Percentiles rank a stretch among this genome's conserved stretches.
These are phyloP conservation scores for Agapanthus africanus DNA, from an alignment of 106 monocot species.

Conservation along the genomic window DNA sequence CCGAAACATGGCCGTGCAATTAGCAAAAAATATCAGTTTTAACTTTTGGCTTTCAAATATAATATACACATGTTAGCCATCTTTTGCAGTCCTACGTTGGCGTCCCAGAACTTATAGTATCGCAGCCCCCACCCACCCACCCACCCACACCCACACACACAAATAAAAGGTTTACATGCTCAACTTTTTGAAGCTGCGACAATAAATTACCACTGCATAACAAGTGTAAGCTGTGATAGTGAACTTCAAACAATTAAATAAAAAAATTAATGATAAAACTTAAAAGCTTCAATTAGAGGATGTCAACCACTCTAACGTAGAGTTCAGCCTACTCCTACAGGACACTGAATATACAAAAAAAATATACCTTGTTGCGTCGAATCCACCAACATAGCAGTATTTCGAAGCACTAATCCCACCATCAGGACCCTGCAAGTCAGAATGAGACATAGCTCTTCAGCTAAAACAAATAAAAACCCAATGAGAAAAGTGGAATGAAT, in stretches of 20 bases:
- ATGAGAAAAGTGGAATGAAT: neutral
- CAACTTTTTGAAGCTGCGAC: too few species aligned
- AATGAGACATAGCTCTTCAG: neutral
- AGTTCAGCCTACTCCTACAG: neutral
- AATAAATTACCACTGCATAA: too few species aligned
- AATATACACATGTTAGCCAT: neutral
- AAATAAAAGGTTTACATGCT: neutral
- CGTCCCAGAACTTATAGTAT: neutral
- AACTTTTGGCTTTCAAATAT: too few species aligned
- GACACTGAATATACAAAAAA: neutral
- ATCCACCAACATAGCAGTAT: constrained; percentile 95
- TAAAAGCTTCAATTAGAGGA: neutral
- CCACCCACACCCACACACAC: too few species aligned
- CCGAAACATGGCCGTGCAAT: too few species aligned
- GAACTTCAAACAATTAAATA: neutral
- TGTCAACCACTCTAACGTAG: neutral
- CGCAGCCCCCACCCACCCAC: too few species aligned
- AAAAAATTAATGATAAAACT: neutral
- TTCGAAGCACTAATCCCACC: constrained; percentile 32
- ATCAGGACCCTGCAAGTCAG: constrained; percentile 8
- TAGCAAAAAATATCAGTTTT: neutral
- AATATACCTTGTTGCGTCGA: constrained; percentile 91
- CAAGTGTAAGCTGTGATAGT: neutral
- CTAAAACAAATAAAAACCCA: neutral
- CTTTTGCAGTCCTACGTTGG: neutral